Evolutionary conservation across 2,329 filamentous ascomycete genomes (phyloP).

Genomic region (Penicillium freii): DNA sequence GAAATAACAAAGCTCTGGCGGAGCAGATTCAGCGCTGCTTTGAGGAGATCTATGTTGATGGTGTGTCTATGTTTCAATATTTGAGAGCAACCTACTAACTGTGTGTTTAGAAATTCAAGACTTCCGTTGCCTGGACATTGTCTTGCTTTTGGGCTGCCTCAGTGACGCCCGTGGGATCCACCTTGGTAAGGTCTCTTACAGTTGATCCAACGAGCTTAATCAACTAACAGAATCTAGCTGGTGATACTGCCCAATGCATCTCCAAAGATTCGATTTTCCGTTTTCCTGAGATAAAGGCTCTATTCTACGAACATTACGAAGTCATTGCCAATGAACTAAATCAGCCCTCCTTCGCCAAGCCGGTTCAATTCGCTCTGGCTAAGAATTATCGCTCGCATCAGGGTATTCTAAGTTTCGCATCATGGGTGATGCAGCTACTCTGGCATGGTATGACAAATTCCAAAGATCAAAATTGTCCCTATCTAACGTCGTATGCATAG

Average conservation of each 20-base stretch:
- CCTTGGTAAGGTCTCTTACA: conserved; percentile 15
- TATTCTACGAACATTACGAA: conserved; percentile 31
- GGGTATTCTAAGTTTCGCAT: conserved; percentile 34
- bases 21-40: conserved; percentile 9
- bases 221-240: conserved; percentile 15
- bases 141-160: conserved; percentile 27
- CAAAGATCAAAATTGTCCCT: background rate
- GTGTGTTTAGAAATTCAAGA: conserved; percentile 31
- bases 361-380: conserved; percentile 27
- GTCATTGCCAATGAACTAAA: conserved; percentile 8
- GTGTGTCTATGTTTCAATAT: background rate
- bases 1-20: background rate
- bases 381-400: conserved; percentile 38
- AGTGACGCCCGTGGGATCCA: conserved; percentile 30
- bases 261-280: conserved; percentile 36
- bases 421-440: conserved; percentile 31
- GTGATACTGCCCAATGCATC: conserved; percentile 38
- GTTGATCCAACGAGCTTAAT: background rate
- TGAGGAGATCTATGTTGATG: conserved; percentile 17
- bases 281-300: conserved; percentile 32
- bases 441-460: conserved; percentile 20
- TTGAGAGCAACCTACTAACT: background rate
- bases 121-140: conserved; percentile 29
- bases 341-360: conserved; percentile 14
- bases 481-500: conserved; percentile 3